Percentiles rank a stretch among this genome's conserved stretches.
Evolutionary conservation across 495 filamentous ascomycete genomes (phyloP).

Genomic region (Mycothermus thermophilus): DNA sequence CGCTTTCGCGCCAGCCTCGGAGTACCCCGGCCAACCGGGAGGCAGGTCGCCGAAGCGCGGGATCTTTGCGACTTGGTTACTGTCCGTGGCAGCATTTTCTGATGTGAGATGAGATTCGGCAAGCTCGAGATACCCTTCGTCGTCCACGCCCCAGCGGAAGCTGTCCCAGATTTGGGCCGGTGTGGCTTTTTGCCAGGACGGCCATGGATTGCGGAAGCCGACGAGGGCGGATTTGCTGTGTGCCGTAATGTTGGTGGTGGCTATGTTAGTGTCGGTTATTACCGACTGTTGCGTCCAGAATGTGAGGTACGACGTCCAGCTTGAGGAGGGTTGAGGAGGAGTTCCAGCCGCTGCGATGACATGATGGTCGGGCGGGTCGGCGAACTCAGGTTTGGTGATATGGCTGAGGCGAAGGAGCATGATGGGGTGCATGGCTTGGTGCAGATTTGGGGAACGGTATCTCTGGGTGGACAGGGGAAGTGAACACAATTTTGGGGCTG

Average conservation of each 20-base stretch:
- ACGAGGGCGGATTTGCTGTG: neutral
- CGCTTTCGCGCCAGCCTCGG: constrained; percentile 11
- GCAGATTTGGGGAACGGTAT: too few species aligned
- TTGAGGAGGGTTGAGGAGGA: neutral
- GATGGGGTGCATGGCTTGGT: neutral
- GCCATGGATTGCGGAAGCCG: constrained; percentile 44
- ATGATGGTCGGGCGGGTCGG: constrained; percentile 4
- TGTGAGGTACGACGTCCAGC: constrained; percentile 10
- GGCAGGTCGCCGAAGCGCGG: constrained; percentile 10
- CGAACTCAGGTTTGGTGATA: neutral
- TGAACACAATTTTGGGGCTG: too few species aligned
- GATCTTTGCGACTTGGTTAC: neutral
- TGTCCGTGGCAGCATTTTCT: neutral
- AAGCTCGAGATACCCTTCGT: constrained; percentile 10
- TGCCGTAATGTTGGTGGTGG: neutral
- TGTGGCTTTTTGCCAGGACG: constrained; percentile 27
- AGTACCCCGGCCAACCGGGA: constrained; percentile 8
- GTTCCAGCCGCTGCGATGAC: neutral
- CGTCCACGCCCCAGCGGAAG: constrained; percentile 15
- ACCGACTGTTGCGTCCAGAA: constrained; percentile 4
- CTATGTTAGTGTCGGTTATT: neutral
- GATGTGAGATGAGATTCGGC: constrained; percentile 11
- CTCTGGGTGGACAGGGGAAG: neutral
- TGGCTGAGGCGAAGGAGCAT: constrained; percentile 1
- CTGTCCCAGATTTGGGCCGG: constrained; percentile 14